These are phyloP conservation scores for Lineolata rhizophorae DNA, from an alignment of 495 filamentous ascomycete species.

Conservation along the genomic window DNA sequence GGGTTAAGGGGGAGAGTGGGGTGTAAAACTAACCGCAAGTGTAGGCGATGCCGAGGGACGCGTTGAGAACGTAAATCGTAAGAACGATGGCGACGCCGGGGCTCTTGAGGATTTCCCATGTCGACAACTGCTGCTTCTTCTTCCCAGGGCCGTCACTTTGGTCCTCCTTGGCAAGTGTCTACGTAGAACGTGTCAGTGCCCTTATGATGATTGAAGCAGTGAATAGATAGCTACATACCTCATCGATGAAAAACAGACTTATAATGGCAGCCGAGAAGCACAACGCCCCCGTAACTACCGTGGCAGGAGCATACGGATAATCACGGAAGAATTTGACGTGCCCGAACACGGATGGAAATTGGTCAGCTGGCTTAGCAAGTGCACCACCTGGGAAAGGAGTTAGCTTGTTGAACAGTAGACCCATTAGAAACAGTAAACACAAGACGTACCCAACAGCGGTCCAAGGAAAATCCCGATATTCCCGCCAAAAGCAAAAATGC, in stretches of 20 bases:
- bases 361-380: slow-evolving; percentile 35
- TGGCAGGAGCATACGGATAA: slow-evolving; percentile 43
- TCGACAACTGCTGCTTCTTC: slow-evolving; percentile 22
- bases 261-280: slow-evolving; percentile 26
- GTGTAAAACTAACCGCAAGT: slow-evolving; percentile 27
- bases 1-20: not conserved
- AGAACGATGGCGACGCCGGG: slow-evolving; percentile 42
- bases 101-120: slow-evolving; percentile 29
- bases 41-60: slow-evolving; percentile 39
- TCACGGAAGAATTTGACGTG: slow-evolving; percentile 30
- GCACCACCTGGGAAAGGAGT: too few relatives aligned
- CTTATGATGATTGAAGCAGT: too few relatives aligned
- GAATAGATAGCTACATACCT: too few relatives aligned
- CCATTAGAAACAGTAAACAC: not conserved
- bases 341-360: slow-evolving; percentile 33
- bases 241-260: slow-evolving; percentile 29
- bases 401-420: not conserved
- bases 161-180: too few relatives aligned
- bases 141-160: too few relatives aligned
- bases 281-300: slow-evolving; percentile 27
- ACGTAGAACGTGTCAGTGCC: too few relatives aligned
- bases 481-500: slow-evolving; percentile 45
- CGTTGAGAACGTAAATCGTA: slow-evolving; percentile 33
- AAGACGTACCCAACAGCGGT: slow-evolving; percentile 33
- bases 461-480: slow-evolving; percentile 51